A percentile compares a stretch with the other conserved stretches of the same genome.
Conservation (phyloP, 2,329 filamentous ascomycete species). For the Aspergillus awamori region DNA sequence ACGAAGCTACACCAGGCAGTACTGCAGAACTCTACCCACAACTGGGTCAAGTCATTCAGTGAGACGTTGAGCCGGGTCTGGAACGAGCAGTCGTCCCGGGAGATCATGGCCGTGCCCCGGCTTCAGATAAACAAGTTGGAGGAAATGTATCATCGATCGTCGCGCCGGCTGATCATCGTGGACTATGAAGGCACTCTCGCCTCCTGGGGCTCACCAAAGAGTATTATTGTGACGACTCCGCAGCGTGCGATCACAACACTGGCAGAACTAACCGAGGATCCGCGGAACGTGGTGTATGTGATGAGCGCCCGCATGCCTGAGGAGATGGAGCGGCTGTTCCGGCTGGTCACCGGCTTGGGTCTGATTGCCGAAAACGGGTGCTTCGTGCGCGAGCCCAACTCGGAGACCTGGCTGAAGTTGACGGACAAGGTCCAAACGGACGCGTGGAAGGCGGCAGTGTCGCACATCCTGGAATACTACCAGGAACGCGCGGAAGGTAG, state of each 20-base stretch:
- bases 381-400: slow-evolving; percentile 74
- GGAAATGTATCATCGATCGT: slow-evolving; percentile 66
- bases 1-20: slow-evolving; percentile 72
- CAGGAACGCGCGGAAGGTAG: slow-evolving; percentile 85
- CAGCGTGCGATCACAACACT: slow-evolving; percentile 82
- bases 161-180: slow-evolving; percentile 79
- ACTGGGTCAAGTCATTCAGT: slow-evolving; percentile 81
- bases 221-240: slow-evolving; percentile 83
- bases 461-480: slow-evolving; percentile 83
- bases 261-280: slow-evolving; percentile 77
- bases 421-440: slow-evolving; percentile 70
- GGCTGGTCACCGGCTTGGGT: slow-evolving; percentile 78
- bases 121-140: slow-evolving; percentile 69
- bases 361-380: slow-evolving; percentile 95
- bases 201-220: slow-evolving; percentile 79
- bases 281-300: slow-evolving; percentile 83
- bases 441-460: slow-evolving; percentile 82
- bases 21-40: slow-evolving; percentile 76
- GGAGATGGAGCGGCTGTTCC: slow-evolving; percentile 85
- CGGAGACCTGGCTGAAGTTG: slow-evolving; percentile 74
- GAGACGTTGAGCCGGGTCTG: slow-evolving; percentile 73
- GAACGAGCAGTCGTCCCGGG: slow-evolving; percentile 80
- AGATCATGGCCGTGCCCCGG: slow-evolving; percentile 83
- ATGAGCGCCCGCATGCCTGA: slow-evolving; percentile 89
- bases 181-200: slow-evolving; percentile 94